Percentiles rank a stretch among this genome's conserved stretches.
Evolutionary conservation across 768 basidiomycete genomes (phyloP).

Genomic region (Naganishia antarctica): DNA sequence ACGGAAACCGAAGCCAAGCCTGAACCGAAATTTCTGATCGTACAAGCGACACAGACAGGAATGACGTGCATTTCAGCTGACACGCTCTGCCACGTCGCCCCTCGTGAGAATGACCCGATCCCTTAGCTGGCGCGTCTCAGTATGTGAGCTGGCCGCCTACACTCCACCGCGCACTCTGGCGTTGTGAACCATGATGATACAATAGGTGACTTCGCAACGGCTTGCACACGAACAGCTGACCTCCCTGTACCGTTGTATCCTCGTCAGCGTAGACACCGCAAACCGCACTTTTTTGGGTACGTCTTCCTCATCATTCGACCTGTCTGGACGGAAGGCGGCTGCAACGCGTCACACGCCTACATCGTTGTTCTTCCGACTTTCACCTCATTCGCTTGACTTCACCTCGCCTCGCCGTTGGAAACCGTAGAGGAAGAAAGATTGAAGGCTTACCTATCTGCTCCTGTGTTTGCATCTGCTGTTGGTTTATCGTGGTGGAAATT

Average conservation of each 20-base stretch:
- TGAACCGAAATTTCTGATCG: no score
- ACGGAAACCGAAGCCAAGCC: neutral
- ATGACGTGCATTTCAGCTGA: slow-evolving; percentile 11
- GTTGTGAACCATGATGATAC: neutral
- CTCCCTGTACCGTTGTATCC: slow-evolving; percentile 9
- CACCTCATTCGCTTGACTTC: neutral
- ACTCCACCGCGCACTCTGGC: neutral
- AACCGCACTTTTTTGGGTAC: slow-evolving; percentile 10
- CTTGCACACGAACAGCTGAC: neutral
- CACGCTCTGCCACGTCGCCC: neutral
- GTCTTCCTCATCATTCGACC: neutral
- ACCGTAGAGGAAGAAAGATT: neutral
- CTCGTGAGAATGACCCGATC: neutral
- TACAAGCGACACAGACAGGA: neutral
- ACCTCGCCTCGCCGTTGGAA: neutral
- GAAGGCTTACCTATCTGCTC: slow-evolving; percentile 5
- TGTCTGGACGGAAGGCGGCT: neutral
- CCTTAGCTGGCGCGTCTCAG: slow-evolving; percentile 15
- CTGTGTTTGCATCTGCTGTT: neutral
- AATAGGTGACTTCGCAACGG: neutral
- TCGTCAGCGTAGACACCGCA: slow-evolving; percentile 21
- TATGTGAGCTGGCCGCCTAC: slow-evolving; percentile 4
- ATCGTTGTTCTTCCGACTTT: neutral
- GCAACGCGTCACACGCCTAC: neutral
- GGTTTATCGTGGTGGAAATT: neutral